A percentile compares a stretch with the other conserved stretches of the same genome.
Evolutionary conservation across 1,139 yeast species (phyloP).

Genomic region (Pichia sp.): DNA sequence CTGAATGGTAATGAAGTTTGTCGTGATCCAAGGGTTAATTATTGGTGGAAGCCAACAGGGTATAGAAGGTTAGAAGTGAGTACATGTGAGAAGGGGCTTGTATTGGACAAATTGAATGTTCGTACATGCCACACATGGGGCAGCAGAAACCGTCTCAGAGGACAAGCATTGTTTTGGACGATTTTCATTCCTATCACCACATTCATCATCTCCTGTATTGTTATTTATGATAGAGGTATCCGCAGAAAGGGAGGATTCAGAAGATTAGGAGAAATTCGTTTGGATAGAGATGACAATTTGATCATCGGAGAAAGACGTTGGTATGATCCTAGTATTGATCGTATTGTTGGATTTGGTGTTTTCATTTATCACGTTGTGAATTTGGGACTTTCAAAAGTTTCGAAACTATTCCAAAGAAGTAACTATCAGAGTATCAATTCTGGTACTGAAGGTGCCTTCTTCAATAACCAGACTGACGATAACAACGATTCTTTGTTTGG

Average conservation of each 20-base stretch:
- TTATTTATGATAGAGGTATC: slow-evolving; percentile 80
- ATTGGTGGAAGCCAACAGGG: slow-evolving; percentile 79
- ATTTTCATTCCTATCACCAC: slow-evolving; percentile 57
- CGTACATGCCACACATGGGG: slow-evolving; percentile 88
- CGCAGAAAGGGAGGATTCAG: slow-evolving; percentile 79
- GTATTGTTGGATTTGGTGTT: slow-evolving; percentile 58
- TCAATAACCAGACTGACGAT: no score
- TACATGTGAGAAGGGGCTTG: slow-evolving; percentile 71
- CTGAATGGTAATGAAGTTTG: slow-evolving; percentile 68
- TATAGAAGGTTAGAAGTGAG: slow-evolving; percentile 73
- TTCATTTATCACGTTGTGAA: slow-evolving; percentile 43
- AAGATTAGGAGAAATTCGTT: slow-evolving; percentile 84
- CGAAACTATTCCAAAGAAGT: no score
- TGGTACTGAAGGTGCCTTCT: no score
- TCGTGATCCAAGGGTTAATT: slow-evolving; percentile 33
- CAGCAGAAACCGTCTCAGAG: slow-evolving; percentile 57
- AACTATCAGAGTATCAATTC: no score
- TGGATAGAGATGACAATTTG: slow-evolving; percentile 66
- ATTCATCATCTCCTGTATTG: slow-evolving; percentile 59
- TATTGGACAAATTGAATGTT: slow-evolving; percentile 64
- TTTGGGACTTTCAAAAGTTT: no score
- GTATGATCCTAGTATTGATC: slow-evolving; percentile 61
- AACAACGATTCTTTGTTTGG: no score
- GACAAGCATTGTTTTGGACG: slow-evolving; percentile 50
- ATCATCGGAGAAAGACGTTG: slow-evolving; percentile 63